phyloP scores from a whole-genome alignment of 2,329 filamentous ascomycete species.

The Xylaria multiplex region DNA sequence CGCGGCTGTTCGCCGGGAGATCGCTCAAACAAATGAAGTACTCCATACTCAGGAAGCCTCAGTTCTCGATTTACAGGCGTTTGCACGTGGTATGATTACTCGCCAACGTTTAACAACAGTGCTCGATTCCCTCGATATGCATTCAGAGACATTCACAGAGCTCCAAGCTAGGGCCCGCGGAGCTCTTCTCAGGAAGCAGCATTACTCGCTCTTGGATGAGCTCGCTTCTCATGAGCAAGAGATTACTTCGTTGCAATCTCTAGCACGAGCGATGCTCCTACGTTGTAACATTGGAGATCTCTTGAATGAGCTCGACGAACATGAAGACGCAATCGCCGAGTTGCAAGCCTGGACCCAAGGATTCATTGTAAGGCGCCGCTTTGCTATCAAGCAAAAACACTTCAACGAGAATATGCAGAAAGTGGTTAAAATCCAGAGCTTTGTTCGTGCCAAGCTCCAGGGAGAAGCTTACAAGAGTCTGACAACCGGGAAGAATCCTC shows the following conservation, averaged over 20 bases:
- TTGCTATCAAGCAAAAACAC: slow-evolving; percentile 85
- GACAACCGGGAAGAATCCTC: slow-evolving; percentile 94
- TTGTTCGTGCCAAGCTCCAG: slow-evolving; percentile 92
- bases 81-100: slow-evolving; percentile 69
- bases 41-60: slow-evolving; percentile 54
- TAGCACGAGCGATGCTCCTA: slow-evolving; percentile 81
- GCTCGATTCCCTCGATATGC: slow-evolving; percentile 64
- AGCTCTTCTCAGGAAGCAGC: slow-evolving; percentile 69
- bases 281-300: slow-evolving; percentile 78
- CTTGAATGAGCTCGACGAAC: slow-evolving; percentile 80
- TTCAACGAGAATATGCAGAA: slow-evolving; percentile 99
- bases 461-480: slow-evolving; percentile 98
- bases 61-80: slow-evolving; percentile 65
- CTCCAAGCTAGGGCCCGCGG: slow-evolving; percentile 76
- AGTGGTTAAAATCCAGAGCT: slow-evolving; percentile 98
- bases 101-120: slow-evolving; percentile 61
- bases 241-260: slow-evolving; percentile 76
- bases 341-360: slow-evolving; percentile 80
- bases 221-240: slow-evolving; percentile 75
- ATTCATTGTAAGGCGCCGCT: slow-evolving; percentile 76
- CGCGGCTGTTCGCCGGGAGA: slow-evolving; percentile 62
- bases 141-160: slow-evolving; percentile 65
- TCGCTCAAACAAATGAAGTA: slow-evolving; percentile 59
- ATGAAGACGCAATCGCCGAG: slow-evolving; percentile 80
- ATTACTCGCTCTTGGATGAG: slow-evolving; percentile 72